phyloP scores from a whole-genome alignment of 345 rosid species.

The Brassica juncea region DNA sequence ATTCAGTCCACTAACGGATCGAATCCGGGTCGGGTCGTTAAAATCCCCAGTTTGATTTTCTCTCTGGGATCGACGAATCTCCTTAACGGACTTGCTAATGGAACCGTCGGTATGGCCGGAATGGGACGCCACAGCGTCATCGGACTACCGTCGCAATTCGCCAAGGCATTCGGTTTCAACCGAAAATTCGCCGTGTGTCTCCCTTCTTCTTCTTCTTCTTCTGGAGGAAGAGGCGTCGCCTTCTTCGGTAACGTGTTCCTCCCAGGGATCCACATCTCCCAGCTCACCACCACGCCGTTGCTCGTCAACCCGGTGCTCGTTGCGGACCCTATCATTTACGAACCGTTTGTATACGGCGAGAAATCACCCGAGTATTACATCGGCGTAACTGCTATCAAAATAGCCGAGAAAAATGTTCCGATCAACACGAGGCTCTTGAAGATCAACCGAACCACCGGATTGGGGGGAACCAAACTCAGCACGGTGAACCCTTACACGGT shows the following conservation, averaged over 20 bases:
- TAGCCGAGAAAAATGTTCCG: slow-evolving; percentile 41
- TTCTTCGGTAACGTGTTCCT: slow-evolving; percentile 60
- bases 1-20: slow-evolving; percentile 66
- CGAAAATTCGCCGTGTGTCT: slow-evolving; percentile 68
- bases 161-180: slow-evolving; percentile 55
- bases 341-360: slow-evolving; percentile 45
- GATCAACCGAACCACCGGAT: slow-evolving; percentile 42
- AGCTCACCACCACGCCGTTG: slow-evolving; percentile 55
- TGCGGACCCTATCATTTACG: slow-evolving; percentile 42
- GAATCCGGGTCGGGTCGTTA: slow-evolving; percentile 55
- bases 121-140: slow-evolving; percentile 52
- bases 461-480: slow-evolving; percentile 78
- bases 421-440: slow-evolving; percentile 50
- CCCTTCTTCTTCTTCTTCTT: slow-evolving; percentile 30
- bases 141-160: slow-evolving; percentile 55
- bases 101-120: slow-evolving; percentile 61
- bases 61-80: slow-evolving; percentile 48
- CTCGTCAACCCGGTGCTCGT: slow-evolving; percentile 52
- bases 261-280: slow-evolving; percentile 52
- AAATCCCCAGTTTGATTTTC: slow-evolving; percentile 45
- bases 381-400: slow-evolving; percentile 49
- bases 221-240: slow-evolving; percentile 47
- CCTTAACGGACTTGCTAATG: slow-evolving; percentile 52
- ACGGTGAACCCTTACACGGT: slow-evolving; percentile 70
- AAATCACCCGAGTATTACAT: slow-evolving; percentile 71